These are phyloP conservation scores for Coix lacrymajobi DNA, from an alignment of 176 grass and related monocot species.

Conservation along the genomic window DNA sequence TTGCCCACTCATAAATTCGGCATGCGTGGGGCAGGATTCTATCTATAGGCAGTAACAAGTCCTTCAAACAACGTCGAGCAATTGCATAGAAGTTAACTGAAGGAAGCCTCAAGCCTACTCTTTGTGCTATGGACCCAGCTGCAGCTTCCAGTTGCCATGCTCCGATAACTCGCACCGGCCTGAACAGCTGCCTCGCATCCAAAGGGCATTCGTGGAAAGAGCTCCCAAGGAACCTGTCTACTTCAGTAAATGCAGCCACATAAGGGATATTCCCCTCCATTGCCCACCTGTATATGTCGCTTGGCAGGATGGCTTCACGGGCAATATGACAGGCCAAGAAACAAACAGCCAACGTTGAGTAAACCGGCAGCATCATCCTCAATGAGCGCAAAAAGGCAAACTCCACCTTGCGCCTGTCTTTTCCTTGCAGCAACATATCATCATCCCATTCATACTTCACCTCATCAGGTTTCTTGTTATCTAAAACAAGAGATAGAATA, in stretches of 20 bases:
- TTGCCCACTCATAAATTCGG: constrained; percentile 68
- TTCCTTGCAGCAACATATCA: constrained; percentile 7
- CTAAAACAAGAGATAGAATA: constrained; percentile 22
- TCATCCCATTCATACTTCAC: constrained; percentile 9
- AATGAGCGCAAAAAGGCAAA: constrained; percentile 51
- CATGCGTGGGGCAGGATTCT: constrained; percentile 62
- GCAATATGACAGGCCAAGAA: constrained; percentile 72
- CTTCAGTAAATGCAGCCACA: constrained; percentile 51
- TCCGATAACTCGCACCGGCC: constrained; percentile 56
- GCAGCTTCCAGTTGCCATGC: constrained; percentile 70
- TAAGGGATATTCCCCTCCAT: constrained; percentile 71
- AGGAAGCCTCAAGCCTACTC: constrained; percentile 59
- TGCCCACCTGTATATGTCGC: constrained; percentile 68
- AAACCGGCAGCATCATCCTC: constrained; percentile 59
- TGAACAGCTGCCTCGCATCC: constrained; percentile 58
- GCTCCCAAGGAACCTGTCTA: constrained; percentile 58
- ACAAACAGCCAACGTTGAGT: constrained; percentile 70
- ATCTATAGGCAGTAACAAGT: constrained; percentile 45
- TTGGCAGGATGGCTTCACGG: constrained; percentile 61
- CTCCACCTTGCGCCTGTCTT: constrained; percentile 18
- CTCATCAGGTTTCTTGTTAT: neutral
- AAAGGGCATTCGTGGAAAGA: constrained; percentile 44
- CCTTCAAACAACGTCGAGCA: constrained; percentile 56
- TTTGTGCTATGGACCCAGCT: constrained; percentile 56
- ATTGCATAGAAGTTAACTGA: constrained; percentile 80